These are phyloP conservation scores for Pneumocystis carinii DNA, from an alignment of 1,139 yeast genomes.

Conservation along the genomic window DNA sequence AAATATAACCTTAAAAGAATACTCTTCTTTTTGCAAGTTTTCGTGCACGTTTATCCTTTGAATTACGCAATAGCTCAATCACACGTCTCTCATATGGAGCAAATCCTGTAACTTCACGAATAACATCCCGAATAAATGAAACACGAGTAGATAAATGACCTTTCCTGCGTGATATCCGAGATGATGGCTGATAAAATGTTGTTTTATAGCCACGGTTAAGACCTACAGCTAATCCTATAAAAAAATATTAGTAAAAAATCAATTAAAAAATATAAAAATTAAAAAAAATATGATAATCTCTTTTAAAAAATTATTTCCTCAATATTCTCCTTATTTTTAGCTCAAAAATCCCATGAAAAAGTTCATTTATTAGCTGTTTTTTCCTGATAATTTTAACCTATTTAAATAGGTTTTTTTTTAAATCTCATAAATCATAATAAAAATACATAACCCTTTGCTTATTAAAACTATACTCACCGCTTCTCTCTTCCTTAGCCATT, in stretches of 20 bases:
- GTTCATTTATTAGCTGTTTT: neutral
- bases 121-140: slow-evolving; percentile 83
- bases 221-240: slow-evolving; percentile 90
- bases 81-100: slow-evolving; percentile 99
- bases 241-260: neutral
- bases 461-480: neutral
- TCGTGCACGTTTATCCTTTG: slow-evolving; percentile 99
- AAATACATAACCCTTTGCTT: neutral
- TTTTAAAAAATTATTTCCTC: neutral
- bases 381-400: neutral
- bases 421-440: neutral
- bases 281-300: neutral
- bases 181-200: slow-evolving; percentile 80
- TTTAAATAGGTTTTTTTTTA: neutral
- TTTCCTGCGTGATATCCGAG: slow-evolving; percentile 93
- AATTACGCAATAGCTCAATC: slow-evolving; percentile 98
- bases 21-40: slow-evolving; percentile 94
- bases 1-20: neutral
- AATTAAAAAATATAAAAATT: neutral
- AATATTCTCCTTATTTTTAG: neutral
- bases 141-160: slow-evolving; percentile 96
- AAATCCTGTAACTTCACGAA: slow-evolving; percentile 94
- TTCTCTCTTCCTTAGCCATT: neutral
- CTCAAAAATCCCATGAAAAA: neutral
- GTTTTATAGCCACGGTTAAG: slow-evolving; percentile 98